Base-by-base conservation (phyloP, 306 rosid genomes). In the Trifolium pratense region DNA sequence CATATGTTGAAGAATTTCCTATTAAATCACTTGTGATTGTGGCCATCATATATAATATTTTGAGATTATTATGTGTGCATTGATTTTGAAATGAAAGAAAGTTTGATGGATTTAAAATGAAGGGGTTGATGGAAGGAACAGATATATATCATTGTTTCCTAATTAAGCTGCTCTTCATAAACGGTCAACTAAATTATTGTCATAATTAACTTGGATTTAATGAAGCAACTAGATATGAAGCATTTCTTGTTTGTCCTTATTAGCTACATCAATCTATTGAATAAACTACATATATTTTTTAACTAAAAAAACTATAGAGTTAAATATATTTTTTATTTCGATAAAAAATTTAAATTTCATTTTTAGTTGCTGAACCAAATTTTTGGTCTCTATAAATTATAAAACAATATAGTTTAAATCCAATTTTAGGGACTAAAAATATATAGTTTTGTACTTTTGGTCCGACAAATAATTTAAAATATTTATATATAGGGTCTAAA, bases 11-110 rank as follows among this genome's bases (percentile, higher is more conserved):
- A 71, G 29, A 4, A 26, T 48, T 32, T 53, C 15, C 77, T 53
- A 42, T 21, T 18, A 53, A 71, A 49, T 55, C 43, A 52, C 74
- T 45, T n/a, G 69, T 32, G 20, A 48, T 5, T 15, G 68, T 78
- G 43, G 16, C n/a, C 63, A 43, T 13, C 74, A 64, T 71, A 0
- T 42, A 29, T 4, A 29, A 29, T 29, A 29, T 29, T 71, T 55
- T 20, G 79, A 63, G 7, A 2, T 55, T 52, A 18, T 20, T 13
- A 29, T 29, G 32, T 36, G 1, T 77, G 61, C 58, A 12, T 14
- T 56, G 53, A 17, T 58, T 21, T 15, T 46, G 5, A 1, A 34
- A 53, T 40, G 59, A 63, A 36, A 29, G 73, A 1, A 42, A 67
- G 16, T 26, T 6, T 29, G 31, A 66, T 48, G 40, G 65, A 31